Evolutionary conservation across 495 filamentous ascomycete species (phyloP).

Genomic region (Aspergillus taichungensis): DNA sequence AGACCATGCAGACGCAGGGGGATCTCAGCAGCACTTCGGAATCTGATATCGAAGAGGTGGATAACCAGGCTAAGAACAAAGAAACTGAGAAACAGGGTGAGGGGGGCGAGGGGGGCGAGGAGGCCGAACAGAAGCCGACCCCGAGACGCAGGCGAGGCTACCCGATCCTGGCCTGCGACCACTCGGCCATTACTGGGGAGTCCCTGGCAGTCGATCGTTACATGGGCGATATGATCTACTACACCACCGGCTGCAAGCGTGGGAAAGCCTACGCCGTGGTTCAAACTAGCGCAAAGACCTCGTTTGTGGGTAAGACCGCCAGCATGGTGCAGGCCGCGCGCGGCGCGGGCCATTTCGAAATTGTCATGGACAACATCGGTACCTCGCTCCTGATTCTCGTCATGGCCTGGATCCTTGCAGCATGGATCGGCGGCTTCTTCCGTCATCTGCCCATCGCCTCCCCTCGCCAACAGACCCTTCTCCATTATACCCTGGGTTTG

Average conservation of each 20-base stretch:
- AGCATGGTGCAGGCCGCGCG: conserved; percentile 56
- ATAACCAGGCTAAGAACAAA: conserved; percentile 1
- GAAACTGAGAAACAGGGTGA: conserved; percentile 6
- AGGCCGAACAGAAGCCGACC: conserved; percentile 10
- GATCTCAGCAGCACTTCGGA: conserved; percentile 49
- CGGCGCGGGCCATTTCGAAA: conserved; percentile 66
- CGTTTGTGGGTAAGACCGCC: conserved; percentile 65
- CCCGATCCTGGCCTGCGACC: conserved; percentile 57
- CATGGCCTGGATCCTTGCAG: conserved; percentile 55
- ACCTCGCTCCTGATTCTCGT: conserved; percentile 60
- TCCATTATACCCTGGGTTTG: conserved; percentile 62
- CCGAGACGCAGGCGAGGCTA: conserved; percentile 31
- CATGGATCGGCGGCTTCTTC: conserved; percentile 70
- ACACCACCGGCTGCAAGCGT: conserved; percentile 68
- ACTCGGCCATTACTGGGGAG: conserved; percentile 67
- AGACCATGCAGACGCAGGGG: conserved; percentile 43
- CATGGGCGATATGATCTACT: conserved; percentile 60
- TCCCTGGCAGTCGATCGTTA: conserved; percentile 66
- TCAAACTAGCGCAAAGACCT: conserved; percentile 50
- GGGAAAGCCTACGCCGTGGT: conserved; percentile 61
- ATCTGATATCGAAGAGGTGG: conserved; percentile 37
- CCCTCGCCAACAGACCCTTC: conserved; percentile 45
- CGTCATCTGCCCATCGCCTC: conserved; percentile 57
- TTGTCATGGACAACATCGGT: conserved; percentile 69
- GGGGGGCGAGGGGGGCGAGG: conserved; percentile 5